Evolutionary conservation across 805 yeast genomes (phyloP).

Genomic region (Metschnikowia arizonensis): DNA sequence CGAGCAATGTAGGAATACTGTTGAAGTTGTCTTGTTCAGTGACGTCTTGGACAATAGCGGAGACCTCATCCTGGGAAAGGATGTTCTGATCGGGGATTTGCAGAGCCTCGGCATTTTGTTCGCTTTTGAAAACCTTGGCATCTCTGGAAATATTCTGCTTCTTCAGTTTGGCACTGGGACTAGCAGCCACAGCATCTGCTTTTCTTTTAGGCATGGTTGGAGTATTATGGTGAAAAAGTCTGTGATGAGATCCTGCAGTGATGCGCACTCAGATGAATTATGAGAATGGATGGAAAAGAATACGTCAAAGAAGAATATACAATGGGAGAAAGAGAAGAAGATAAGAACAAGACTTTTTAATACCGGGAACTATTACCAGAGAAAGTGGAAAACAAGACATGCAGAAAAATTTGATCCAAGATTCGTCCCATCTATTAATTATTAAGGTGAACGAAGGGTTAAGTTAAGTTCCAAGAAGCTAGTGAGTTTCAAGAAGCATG

Average conservation of each 20-base stretch:
- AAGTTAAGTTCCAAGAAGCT: too few species aligned
- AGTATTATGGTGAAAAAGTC: background rate
- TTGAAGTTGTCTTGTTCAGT: slow-evolving; percentile 51
- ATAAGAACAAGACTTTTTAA: too few species aligned
- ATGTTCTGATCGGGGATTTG: slow-evolving; percentile 8
- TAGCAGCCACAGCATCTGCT: slow-evolving; percentile 1
- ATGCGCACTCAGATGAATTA: background rate
- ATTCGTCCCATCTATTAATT: too few species aligned
- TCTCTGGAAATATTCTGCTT: background rate
- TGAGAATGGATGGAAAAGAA: background rate
- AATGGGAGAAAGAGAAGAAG: background rate
- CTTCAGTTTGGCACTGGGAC: slow-evolving; percentile 9
- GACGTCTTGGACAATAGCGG: slow-evolving; percentile 27
- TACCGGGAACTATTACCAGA: too few species aligned
- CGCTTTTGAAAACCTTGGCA: background rate
- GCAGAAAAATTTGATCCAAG: too few species aligned
- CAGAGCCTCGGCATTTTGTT: background rate
- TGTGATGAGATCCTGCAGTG: slow-evolving; percentile 11
- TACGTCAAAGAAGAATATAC: too few species aligned
- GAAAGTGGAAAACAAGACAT: too few species aligned
- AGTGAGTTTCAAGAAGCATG: too few species aligned
- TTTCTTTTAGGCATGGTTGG: slow-evolving; percentile 22
- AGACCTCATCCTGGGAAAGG: slow-evolving; percentile 21
- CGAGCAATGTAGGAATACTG: slow-evolving; percentile 46
- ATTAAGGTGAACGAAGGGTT: too few species aligned